Evolutionary conservation across 805 yeast genomes (phyloP), one percentile per base, ranked within the genome.

Genomic region (Millerozyma miso): DNA sequence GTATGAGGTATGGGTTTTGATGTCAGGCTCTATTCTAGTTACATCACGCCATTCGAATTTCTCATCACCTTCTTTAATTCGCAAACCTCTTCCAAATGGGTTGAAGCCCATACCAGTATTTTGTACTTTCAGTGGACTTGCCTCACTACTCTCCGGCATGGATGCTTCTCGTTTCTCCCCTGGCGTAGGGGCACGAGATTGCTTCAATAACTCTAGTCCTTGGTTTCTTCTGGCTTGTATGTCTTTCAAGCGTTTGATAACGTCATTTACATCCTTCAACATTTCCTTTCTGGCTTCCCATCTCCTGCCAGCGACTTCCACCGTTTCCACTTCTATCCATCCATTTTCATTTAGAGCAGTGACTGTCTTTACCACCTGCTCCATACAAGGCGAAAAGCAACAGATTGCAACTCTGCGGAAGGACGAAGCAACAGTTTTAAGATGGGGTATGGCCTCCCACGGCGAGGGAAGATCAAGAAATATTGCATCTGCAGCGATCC

Each of bases 341-440:
- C 95, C 96, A 35, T 81, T 60, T 29, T 70, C 75, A 51, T 83
- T 81, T 44, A 93, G 67, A 0, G 86, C 83, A 49, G 79, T 83
- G 10, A 91, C 80, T 0, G 98, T 87, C 58, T 86, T 83, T 44
- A 84, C 84, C 3, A 93, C 99, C 67, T 93, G 99, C 65, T 93
- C 99, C 38, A 93, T 86, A 63, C 99, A 93, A 7, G 99, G 99
- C 33, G 96, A 87, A 59, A 93, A 93, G 63, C 99, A 93, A 65
- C 99, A 93, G 41, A 93, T 75, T 2, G 85, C 81, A 17, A 81
- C 86, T 19, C 73, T 70, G 42, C 73, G 69, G 15, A 65, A 65
- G 6, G 67, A 60, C 6, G 85, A 66, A 13, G 86, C 73, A 1
- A 85, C 95, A 26, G 56, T 52, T 10, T 71, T 65, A 37, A 91